Percentiles rank a stretch among this genome's conserved stretches.
These are phyloP conservation scores for Saccharomycopsis microspora DNA, from an alignment of 805 yeast species.

Conservation along the genomic window DNA sequence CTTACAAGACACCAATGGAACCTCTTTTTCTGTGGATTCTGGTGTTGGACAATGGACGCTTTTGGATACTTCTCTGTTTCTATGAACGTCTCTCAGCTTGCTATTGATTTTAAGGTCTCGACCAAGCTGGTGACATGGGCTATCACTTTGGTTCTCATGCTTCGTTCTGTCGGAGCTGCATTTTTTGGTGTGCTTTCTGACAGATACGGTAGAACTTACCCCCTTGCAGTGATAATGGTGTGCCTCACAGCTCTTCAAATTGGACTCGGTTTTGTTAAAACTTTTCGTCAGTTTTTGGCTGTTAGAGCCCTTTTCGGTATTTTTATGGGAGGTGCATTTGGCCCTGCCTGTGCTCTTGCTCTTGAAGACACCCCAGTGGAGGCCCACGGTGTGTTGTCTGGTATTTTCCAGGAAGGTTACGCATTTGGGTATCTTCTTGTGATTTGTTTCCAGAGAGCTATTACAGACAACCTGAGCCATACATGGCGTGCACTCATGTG, in stretches of 20 bases:
- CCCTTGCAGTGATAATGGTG: slow-evolving; percentile 34
- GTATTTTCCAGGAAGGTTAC: slow-evolving; percentile 44
- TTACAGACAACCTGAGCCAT: slow-evolving; percentile 37
- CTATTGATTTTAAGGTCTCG: slow-evolving; percentile 31
- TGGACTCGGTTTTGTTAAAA: slow-evolving; percentile 51
- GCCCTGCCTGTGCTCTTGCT: slow-evolving; percentile 54
- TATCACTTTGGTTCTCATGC: slow-evolving; percentile 55
- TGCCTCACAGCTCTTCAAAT: slow-evolving; percentile 43
- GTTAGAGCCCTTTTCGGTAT: slow-evolving; percentile 53
- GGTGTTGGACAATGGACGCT: slow-evolving; percentile 64
- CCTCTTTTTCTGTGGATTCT: slow-evolving; percentile 45
- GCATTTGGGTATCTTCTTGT: slow-evolving; percentile 59
- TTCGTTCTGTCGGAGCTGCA: slow-evolving; percentile 54
- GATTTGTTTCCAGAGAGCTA: slow-evolving; percentile 52
- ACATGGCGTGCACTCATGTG: slow-evolving; percentile 66
- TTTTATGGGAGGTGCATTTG: slow-evolving; percentile 50
- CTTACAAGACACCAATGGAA: slow-evolving; percentile 38
- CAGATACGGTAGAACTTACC: slow-evolving; percentile 50
- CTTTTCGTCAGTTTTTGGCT: slow-evolving; percentile 45
- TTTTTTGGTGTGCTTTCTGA: slow-evolving; percentile 50
- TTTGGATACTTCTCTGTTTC: slow-evolving; percentile 59
- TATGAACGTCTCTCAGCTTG: slow-evolving; percentile 39
- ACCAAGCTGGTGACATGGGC: slow-evolving; percentile 58
- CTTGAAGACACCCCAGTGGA: slow-evolving; percentile 50
- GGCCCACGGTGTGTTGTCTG: slow-evolving; percentile 53